Base-by-base conservation (phyloP, 495 filamentous ascomycete genomes). In the Penicillium psychrofluorescens region DNA sequence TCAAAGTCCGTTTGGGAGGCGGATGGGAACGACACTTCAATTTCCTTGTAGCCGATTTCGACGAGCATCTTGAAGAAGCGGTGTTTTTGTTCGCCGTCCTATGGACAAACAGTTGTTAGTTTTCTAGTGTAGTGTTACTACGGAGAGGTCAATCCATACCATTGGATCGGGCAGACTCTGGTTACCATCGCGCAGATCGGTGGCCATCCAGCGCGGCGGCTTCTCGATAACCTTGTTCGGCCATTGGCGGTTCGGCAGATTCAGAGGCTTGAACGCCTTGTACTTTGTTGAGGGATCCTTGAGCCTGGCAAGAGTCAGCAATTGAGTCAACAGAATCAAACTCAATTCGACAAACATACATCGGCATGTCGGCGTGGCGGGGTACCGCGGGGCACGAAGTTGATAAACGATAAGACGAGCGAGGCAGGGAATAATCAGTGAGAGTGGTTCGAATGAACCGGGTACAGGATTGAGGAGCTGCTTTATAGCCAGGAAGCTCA, bases 21-120 rank as follows among this genome's bases (percentile, higher is more conserved):
- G 6, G 90, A 94, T 30, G 92, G 92, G 67, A 95, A 97, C 1
- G 90, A 95, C 9, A 96, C 84, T 63, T 98, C 92, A 53, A 98
- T 95, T 66, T 98, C 92, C 66, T 96, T 97, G 74, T 96, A 97
- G 48, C 92, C 92, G 38, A 96, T 82, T 50, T 87, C 81, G 50
- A 86, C 80, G 29, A 98, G 78, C 89, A 95, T 95, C 65, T 86
- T 78, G 74, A 98, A 98, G 71, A 92, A 97, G 47, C 74, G 68
- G 77, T 80, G 92, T 76, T 98, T 98, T 71, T 96, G 88, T 33
- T 95, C 85, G 48, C 86, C 86, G 50, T 90, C 90, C 88, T 94
- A 55, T 41, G 49, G 2, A 28, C 6, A 16, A 27, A 37, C 10
- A 36, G n/a, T n/a, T 27, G 28, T 35, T 12, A 28, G 35, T 11